phyloP scores from a whole-genome alignment of 1,139 yeast species.

The Suhomyces coccinellae region DNA sequence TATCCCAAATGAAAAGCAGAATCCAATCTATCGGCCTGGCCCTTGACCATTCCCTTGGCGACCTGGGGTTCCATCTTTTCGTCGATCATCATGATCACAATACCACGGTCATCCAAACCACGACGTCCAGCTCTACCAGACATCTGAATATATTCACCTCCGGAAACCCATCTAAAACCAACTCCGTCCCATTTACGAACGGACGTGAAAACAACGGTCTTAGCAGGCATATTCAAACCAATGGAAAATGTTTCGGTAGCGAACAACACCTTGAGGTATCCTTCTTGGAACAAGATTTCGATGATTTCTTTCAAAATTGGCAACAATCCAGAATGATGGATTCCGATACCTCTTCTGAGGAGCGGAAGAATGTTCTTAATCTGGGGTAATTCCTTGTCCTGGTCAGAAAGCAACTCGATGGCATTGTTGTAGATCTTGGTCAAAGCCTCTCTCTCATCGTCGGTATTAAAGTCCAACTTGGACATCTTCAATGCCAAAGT shows the following conservation, averaged over 20 bases:
- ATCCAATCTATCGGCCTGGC: conserved; percentile 94
- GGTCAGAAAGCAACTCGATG: conserved; percentile 79
- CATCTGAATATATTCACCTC: conserved; percentile 99
- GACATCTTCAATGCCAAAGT: conserved; percentile 91
- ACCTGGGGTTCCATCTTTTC: conserved; percentile 99
- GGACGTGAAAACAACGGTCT: conserved; percentile 95
- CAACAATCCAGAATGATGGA: conserved; percentile 94
- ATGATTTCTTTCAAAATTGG: conserved; percentile 96
- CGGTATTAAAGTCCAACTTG: conserved; percentile 87
- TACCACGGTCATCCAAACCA: conserved; percentile 98
- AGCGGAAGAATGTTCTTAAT: conserved; percentile 87
- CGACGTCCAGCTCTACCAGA: conserved; percentile 99
- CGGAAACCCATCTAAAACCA: conserved; percentile 97
- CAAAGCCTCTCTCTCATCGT: conserved; percentile 87
- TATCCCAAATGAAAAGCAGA: conserved; percentile 97
- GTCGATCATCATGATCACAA: conserved; percentile 98
- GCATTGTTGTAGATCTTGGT: conserved; percentile 90
- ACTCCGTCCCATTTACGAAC: conserved; percentile 98
- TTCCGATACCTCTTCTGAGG: conserved; percentile 92
- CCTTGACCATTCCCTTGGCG: conserved; percentile 99
- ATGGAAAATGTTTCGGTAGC: conserved; percentile 98
- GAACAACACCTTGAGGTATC: conserved; percentile 86
- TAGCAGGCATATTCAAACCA: conserved; percentile 98
- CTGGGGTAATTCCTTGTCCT: conserved; percentile 90
- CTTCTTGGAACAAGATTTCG: conserved; percentile 96